phyloP scores from a whole-genome alignment of 805 yeast species.

The Cyberlindnera lachancei region DNA sequence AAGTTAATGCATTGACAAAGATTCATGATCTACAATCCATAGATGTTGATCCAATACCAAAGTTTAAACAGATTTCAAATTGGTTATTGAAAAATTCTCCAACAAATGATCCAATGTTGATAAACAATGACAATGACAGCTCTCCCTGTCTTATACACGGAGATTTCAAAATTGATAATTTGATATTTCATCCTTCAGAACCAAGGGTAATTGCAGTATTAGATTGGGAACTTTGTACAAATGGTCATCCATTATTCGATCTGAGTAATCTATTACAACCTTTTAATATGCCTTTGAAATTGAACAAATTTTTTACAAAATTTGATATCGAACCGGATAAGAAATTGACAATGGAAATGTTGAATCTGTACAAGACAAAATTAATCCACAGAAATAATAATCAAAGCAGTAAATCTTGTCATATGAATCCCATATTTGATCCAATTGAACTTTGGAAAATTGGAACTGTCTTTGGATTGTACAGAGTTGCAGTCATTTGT shows the following conservation, averaged over 20 bases:
- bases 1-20: constrained; percentile 37
- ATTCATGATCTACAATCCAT: constrained; percentile 34
- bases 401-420: background rate
- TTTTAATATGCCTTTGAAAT: constrained; percentile 34
- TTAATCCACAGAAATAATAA: background rate
- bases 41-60: constrained; percentile 39
- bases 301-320: constrained; percentile 27
- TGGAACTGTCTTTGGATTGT: constrained; percentile 49
- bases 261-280: constrained; percentile 52
- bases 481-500: constrained; percentile 47
- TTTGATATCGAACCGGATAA: constrained; percentile 12
- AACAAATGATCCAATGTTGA: constrained; percentile 29
- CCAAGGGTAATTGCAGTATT: constrained; percentile 45
- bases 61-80: constrained; percentile 32
- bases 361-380: constrained; percentile 12
- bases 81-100: constrained; percentile 42
- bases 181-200: constrained; percentile 49
- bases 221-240: constrained; percentile 62
- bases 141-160: constrained; percentile 66
- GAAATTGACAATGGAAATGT: constrained; percentile 10
- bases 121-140: too few relatives aligned
- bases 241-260: constrained; percentile 60
- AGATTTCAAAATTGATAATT: constrained; percentile 56
- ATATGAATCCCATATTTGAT: constrained; percentile 18
- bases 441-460: constrained; percentile 35